phyloP scores from a whole-genome alignment of 1,284 basidiomycete genomes.

The Ceratobasidium sp. region DNA sequence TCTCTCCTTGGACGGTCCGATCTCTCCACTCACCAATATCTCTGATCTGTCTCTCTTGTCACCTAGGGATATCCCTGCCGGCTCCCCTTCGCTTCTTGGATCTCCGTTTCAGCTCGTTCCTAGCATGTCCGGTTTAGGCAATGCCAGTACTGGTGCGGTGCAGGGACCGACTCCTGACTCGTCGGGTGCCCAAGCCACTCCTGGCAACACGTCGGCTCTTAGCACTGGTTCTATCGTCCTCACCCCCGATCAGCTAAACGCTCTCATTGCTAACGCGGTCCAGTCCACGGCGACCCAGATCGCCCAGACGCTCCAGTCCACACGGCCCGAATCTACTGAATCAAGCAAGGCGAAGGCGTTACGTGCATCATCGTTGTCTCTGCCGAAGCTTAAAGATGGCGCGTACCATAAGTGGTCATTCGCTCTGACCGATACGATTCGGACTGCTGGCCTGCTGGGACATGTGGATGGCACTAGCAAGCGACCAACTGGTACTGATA shows the following conservation, averaged over 20 bases:
- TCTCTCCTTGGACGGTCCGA: too few relatives aligned
- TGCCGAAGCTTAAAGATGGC: constrained; percentile 14
- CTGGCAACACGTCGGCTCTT: neutral
- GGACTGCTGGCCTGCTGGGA: constrained; percentile 1
- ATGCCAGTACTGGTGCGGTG: too few relatives aligned
- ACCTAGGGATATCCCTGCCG: neutral
- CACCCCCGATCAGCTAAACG: neutral
- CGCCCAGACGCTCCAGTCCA: too few relatives aligned
- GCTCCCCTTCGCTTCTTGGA: neutral
- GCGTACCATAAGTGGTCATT: constrained; percentile 4
- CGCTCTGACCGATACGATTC: neutral
- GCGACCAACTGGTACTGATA: neutral
- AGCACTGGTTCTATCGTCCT: neutral
- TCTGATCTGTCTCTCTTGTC: neutral
- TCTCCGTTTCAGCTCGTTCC: neutral
- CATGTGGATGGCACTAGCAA: constrained; percentile 5
- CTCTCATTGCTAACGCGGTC: neutral
- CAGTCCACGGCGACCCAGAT: neutral
- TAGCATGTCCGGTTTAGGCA: neutral
- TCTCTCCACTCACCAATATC: neutral
- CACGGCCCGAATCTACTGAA: neutral
- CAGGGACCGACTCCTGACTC: neutral
- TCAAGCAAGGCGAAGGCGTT: neutral
- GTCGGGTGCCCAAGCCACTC: neutral
- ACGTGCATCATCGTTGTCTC: neutral